phyloP scores from a whole-genome alignment of 1,284 basidiomycete species.

The Inonotus hispidus region DNA sequence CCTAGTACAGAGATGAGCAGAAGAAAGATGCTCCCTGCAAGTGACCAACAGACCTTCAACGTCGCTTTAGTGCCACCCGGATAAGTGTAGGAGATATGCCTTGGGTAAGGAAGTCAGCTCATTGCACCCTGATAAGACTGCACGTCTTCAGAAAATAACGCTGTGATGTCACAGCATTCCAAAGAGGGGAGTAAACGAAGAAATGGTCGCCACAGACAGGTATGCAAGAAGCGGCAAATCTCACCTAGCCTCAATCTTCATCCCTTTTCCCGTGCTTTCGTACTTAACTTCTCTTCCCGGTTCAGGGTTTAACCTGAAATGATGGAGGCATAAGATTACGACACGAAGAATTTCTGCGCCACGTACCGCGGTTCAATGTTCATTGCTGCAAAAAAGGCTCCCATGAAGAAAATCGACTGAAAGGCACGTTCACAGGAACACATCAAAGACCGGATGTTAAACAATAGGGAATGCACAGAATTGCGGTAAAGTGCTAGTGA shows the following conservation, averaged over 20 bases:
- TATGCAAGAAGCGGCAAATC: slow-evolving; percentile 11
- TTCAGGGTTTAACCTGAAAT: slow-evolving; percentile 43
- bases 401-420: slow-evolving; percentile 77
- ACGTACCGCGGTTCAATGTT: slow-evolving; percentile 50
- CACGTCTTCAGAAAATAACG: neutral
- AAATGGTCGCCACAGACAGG: neutral
- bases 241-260: slow-evolving; percentile 66
- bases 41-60: slow-evolving; percentile 31
- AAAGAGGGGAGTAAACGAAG: neutral
- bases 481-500: slow-evolving; percentile 71
- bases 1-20: slow-evolving; percentile 21
- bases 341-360: neutral
- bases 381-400: slow-evolving; percentile 72
- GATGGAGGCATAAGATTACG: neutral
- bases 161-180: neutral
- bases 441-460: slow-evolving; percentile 53
- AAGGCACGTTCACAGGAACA: slow-evolving; percentile 63
- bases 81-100: slow-evolving; percentile 71
- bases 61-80: slow-evolving; percentile 63
- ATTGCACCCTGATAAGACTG: neutral
- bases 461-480: slow-evolving; percentile 66
- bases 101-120: slow-evolving; percentile 27
- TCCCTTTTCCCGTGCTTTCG: slow-evolving; percentile 44
- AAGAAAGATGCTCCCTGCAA: neutral
- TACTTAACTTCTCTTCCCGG: slow-evolving; percentile 46